Percentiles rank a stretch among this genome's conserved stretches.
Conservation (phyloP, 2,329 filamentous ascomycete genomes). For the Cercospora sesami region DNA sequence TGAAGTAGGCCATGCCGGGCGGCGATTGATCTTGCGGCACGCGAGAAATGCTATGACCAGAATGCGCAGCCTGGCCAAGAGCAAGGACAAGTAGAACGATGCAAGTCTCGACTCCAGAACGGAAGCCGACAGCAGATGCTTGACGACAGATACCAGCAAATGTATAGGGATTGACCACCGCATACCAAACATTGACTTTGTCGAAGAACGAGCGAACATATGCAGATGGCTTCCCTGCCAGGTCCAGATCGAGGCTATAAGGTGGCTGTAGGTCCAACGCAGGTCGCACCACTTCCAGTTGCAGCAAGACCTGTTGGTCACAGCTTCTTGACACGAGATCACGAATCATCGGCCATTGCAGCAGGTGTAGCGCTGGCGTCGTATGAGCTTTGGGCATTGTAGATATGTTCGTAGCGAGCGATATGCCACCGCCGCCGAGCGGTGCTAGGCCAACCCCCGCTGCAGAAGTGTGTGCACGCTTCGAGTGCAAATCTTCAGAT, state of each 20-base stretch:
- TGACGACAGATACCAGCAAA: slow-evolving; percentile 75
- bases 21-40: slow-evolving; percentile 68
- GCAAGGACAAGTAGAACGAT: slow-evolving; percentile 77
- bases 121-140: slow-evolving; percentile 72
- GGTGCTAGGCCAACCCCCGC: slow-evolving; percentile 42
- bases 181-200: slow-evolving; percentile 81
- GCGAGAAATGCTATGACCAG: slow-evolving; percentile 69
- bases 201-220: slow-evolving; percentile 81
- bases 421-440: slow-evolving; percentile 66
- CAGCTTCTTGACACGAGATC: slow-evolving; percentile 75
- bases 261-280: slow-evolving; percentile 64
- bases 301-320: slow-evolving; percentile 77
- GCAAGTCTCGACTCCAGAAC: slow-evolving; percentile 77
- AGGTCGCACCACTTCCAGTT: slow-evolving; percentile 76
- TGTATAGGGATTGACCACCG: slow-evolving; percentile 78
- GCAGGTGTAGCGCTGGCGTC: slow-evolving; percentile 73
- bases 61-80: slow-evolving; percentile 72
- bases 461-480: slow-evolving; percentile 40
- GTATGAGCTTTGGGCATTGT: slow-evolving; percentile 85
- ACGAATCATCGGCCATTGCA: slow-evolving; percentile 78
- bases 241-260: slow-evolving; percentile 38
- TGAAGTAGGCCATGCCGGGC: slow-evolving; percentile 76
- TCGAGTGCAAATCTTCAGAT: slow-evolving; percentile 44
- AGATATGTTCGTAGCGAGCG: slow-evolving; percentile 69
- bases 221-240: slow-evolving; percentile 53